Base-by-base conservation (phyloP, 2,329 filamentous ascomycete genomes). In the Mycosphaerella sp. region DNA sequence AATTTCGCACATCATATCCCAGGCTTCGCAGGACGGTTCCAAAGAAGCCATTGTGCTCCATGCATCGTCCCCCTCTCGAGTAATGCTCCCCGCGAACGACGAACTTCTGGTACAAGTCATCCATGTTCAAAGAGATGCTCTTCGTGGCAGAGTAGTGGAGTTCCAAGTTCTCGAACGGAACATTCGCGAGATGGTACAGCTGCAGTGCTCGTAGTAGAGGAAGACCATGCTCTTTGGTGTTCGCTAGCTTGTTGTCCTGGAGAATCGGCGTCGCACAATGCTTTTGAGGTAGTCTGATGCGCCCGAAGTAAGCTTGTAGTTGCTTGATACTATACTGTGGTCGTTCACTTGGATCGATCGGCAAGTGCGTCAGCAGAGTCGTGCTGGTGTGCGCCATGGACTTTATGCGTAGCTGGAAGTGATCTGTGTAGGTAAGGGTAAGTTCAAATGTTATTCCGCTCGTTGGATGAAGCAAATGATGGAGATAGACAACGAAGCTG, bases 11-110 rank as follows among this genome's bases (percentile, higher is more conserved):
- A 17, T 64, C 64, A 57, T 74, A 82, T 0, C 78, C 79, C 32
- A 82, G 59, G 0, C 72, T 75, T 37, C 71, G 68, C 41, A 82
- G 61, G 10, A 81, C 66, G 3, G 71, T 73, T 6, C 71, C 73
- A 53, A 82, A 76, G 28, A 82, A 65, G 3, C 67, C 65, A 41
- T 80, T 80, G 56, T 75, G 79, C 64, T 82, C 79, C 77, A 82
- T 80, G 61, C 79, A 82, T 14, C 56, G 81, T 1, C 80, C 80
- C 21, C 80, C 79, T 28, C 77, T 64, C 4, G 71, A 70, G 41
- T 73, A 55, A 18, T 54, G 39, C 10, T 55, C 14, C 65, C 60
- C 55, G 18, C 50, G 50, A 41, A 69, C 69, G 1, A 77, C 73
- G 30, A 82, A 70, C 61, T 82, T 82, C 37, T 73, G 67, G 62